Conservation (phyloP, 257 asterid species). For the Nicotiana noctiflora region DNA sequence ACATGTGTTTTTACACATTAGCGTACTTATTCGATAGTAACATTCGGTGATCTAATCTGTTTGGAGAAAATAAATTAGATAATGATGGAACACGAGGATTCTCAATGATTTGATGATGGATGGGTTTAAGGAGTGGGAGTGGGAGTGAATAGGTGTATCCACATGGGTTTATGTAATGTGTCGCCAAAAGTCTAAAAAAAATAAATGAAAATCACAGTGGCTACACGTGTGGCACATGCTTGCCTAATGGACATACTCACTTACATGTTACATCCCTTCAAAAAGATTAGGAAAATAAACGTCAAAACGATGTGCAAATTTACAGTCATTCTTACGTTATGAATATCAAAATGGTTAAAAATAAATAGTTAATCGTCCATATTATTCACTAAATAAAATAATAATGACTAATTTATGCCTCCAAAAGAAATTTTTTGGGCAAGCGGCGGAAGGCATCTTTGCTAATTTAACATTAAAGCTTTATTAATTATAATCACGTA, state of each 20-base stretch:
- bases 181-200: not conserved
- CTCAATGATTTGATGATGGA: not conserved
- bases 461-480: too few relatives aligned
- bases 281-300: not conserved
- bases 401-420: too few relatives aligned
- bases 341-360: too few relatives aligned
- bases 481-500: too few relatives aligned
- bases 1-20: not conserved
- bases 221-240: slow-evolving; percentile 29
- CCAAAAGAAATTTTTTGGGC: too few relatives aligned
- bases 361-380: too few relatives aligned
- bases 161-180: slow-evolving; percentile 22
- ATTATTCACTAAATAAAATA: too few relatives aligned
- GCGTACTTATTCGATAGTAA: not conserved
- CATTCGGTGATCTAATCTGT: slow-evolving; percentile 1
- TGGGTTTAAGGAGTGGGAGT: not conserved
- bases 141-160: slow-evolving; percentile 14
- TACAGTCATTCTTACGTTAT: too few relatives aligned
- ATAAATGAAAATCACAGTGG: not conserved
- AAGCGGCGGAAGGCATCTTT: too few relatives aligned
- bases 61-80: not conserved
- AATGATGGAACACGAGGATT: not conserved
- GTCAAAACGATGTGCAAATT: not conserved
- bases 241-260: not conserved
- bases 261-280: not conserved